These are phyloP conservation scores for Perilla frutescens DNA, from an alignment of 257 asterid species.

Conservation along the genomic window DNA sequence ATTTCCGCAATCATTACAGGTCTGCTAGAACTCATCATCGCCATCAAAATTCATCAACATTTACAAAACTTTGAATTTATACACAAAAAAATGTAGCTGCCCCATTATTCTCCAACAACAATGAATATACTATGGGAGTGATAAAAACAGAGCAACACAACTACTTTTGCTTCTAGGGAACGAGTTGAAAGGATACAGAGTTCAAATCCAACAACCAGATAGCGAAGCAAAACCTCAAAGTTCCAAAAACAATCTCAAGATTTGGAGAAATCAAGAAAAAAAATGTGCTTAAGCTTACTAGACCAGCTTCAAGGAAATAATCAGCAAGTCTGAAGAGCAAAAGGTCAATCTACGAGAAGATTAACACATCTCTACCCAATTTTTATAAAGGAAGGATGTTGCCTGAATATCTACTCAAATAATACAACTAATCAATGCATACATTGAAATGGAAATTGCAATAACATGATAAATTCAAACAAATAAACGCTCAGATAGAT, in stretches of 20 bases:
- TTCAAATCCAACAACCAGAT: slow-evolving; percentile 61
- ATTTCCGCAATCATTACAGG: slow-evolving; percentile 75
- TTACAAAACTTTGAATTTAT: no score
- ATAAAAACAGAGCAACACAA: slow-evolving; percentile 47
- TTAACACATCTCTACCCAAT: slow-evolving; percentile 62
- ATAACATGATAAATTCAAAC: not conserved
- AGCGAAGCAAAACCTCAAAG: slow-evolving; percentile 46
- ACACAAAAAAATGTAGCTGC: slow-evolving; percentile 41
- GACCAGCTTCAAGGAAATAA: slow-evolving; percentile 62
- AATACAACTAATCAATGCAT: no score
- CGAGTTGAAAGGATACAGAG: slow-evolving; percentile 60
- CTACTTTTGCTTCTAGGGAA: slow-evolving; percentile 72
- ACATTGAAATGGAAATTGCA: not conserved
- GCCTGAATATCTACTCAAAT: slow-evolving; percentile 51
- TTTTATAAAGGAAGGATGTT: slow-evolving; percentile 47
- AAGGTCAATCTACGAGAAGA: slow-evolving; percentile 56
- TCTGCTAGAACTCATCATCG: slow-evolving; percentile 63
- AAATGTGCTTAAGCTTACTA: slow-evolving; percentile 68
- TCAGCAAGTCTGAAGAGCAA: slow-evolving; percentile 90
- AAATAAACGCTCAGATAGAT: slow-evolving; percentile 58
- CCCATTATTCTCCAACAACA: slow-evolving; percentile 39
- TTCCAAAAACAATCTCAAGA: not conserved
- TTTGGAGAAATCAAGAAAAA: not conserved
- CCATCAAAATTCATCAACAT: not conserved
- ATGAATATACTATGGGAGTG: not conserved